Percentiles rank a stretch among this genome's conserved stretches.
phyloP scores from a whole-genome alignment of 768 basidiomycete species.

The Lactifluus pinguis region DNA sequence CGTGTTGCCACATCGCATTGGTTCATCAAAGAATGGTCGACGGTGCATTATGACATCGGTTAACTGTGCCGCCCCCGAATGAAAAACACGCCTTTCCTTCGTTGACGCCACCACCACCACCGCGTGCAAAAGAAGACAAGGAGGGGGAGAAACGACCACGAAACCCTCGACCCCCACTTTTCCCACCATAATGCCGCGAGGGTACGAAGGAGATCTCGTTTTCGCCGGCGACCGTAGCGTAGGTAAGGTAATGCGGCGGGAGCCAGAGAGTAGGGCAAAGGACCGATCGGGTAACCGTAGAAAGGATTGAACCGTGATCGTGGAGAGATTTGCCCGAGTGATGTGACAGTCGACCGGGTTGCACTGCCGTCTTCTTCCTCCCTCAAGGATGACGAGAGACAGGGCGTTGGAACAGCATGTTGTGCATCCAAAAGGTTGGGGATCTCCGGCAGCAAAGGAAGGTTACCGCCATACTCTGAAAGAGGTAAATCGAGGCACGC shows the following conservation, averaged over 20 bases:
- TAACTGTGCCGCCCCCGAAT: conserved; percentile 6
- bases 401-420: background rate
- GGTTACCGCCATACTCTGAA: conserved; percentile 60
- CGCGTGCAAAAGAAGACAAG: conserved; percentile 24
- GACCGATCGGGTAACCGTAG: conserved; percentile 55
- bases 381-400: conserved; percentile 4
- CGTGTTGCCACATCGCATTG: conserved; percentile 4
- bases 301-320: conserved; percentile 62
- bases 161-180: conserved; percentile 36
- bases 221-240: conserved; percentile 55
- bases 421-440: conserved; percentile 27
- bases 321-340: conserved; percentile 31
- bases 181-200: conserved; percentile 57
- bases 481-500: conserved; percentile 18
- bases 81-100: conserved; percentile 14
- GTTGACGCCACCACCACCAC: conserved; percentile 15
- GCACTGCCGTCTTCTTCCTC: background rate
- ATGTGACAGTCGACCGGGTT: conserved; percentile 9
- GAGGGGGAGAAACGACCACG: conserved; percentile 25
- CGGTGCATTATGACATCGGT: conserved; percentile 10
- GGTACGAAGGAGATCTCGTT: conserved; percentile 57
- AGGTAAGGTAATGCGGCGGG: conserved; percentile 35
- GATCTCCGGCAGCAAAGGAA: conserved; percentile 44
- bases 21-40: conserved; percentile 7
- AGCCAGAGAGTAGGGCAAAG: conserved; percentile 24